phyloP scores from a whole-genome alignment of 352 stramenopile genomes.

The Globisporangium nagaii region DNA sequence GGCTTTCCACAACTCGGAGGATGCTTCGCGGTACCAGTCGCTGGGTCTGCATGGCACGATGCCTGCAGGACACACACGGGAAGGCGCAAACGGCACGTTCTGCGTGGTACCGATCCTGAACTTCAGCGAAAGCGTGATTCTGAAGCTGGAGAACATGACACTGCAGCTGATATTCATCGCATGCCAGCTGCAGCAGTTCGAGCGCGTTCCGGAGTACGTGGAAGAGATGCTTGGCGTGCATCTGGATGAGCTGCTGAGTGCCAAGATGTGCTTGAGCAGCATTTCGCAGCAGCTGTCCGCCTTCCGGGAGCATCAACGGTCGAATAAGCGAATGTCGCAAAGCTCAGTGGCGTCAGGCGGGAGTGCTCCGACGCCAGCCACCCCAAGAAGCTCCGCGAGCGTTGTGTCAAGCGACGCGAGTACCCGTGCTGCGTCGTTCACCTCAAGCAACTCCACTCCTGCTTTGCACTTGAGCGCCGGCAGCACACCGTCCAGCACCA shows the following conservation, averaged over 20 bases:
- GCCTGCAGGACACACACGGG: background rate
- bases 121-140: constrained; percentile 73
- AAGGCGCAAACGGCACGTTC: constrained; percentile 34
- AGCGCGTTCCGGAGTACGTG: constrained; percentile 68
- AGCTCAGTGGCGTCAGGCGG: background rate
- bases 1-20: constrained; percentile 42
- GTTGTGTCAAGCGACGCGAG: background rate
- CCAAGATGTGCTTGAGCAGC: constrained; percentile 63
- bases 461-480: background rate
- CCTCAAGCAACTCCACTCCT: constrained; percentile 12
- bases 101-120: constrained; percentile 78
- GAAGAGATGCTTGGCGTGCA: constrained; percentile 59
- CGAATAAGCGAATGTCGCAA: background rate
- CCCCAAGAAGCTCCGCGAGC: constrained; percentile 6
- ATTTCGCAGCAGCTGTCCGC: constrained; percentile 68
- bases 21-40: background rate
- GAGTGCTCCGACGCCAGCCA: background rate
- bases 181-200: constrained; percentile 77
- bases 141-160: constrained; percentile 58
- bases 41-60: background rate
- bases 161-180: constrained; percentile 65
- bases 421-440: constrained; percentile 12
- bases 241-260: constrained; percentile 73
- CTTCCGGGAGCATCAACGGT: constrained; percentile 55
- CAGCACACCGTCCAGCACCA: constrained; percentile 13